Evolutionary conservation across 768 basidiomycete genomes (phyloP), one percentile per base, ranked within the genome.

Genomic region (Mycena latifolia): DNA sequence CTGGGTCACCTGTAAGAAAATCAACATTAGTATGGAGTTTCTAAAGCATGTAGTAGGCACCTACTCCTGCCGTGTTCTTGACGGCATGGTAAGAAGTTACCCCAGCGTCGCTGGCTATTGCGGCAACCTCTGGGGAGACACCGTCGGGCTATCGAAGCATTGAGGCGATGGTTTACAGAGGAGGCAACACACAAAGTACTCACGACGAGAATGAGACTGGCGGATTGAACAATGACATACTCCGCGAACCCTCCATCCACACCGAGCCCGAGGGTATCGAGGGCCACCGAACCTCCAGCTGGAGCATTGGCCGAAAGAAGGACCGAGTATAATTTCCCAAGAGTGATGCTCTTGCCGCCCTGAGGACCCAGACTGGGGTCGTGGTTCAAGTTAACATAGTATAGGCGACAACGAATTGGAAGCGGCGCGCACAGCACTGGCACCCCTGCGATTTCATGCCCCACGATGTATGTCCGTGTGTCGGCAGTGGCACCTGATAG

Each of bases 31-130:
- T 18, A 24, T 29, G 18, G 17, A 8, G 2, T n/a, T 20, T 51
- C n/a, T 15, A 27, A 22, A 45, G 22, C 3, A n/a, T 5, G 43
- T 12, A 45, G n/a, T n/a, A 22, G 9, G 3, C 8, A 61, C 33
- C n/a, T 35, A 62, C 66, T 15, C 60, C 58, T 0, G 66, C 67
- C 2, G 52, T 56, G 28, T 57, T 24, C 27, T 58, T 51, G 14
- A 71, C 69, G 27, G 67, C 63, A 17, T 68, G n/a, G n/a, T 48
- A 68, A 10, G 69, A 43, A 4, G 63, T 71, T 4, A 56, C 29
- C 12, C 55, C 67, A 2, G 70, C 67, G 46, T 71, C 69, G n/a
- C 53, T 48, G 6, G 69, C 62, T 8, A 71, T 57, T 1, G 69
- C 62, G 28, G 69, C 69, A 8, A 14, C 59, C n/a, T 61, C 66